These are phyloP conservation scores for Trametes maxima DNA, from an alignment of 768 basidiomycete species.

Conservation along the genomic window DNA sequence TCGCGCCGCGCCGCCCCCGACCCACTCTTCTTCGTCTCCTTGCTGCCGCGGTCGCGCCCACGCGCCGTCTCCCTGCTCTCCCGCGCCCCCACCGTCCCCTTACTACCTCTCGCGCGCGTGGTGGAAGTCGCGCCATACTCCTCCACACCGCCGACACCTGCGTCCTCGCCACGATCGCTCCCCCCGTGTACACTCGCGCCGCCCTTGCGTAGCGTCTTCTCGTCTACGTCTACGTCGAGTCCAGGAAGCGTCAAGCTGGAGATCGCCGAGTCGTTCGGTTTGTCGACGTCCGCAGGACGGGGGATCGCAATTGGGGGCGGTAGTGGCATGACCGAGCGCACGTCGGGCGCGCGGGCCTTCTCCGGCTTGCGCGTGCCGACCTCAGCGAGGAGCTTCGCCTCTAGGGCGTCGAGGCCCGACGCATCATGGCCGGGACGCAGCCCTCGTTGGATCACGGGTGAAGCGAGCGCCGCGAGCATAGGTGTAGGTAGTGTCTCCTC, in stretches of 20 bases:
- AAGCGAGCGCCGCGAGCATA: conserved; percentile 34
- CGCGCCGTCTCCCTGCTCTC: conserved; percentile 6
- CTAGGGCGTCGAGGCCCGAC: conserved; percentile 73
- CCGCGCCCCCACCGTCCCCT: conserved; percentile 9
- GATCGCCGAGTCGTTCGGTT: conserved; percentile 49
- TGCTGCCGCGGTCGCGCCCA: conserved; percentile 11
- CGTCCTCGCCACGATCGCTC: conserved; percentile 11
- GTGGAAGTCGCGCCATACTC: neutral
- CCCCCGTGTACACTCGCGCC: conserved; percentile 4
- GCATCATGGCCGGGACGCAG: conserved; percentile 10
- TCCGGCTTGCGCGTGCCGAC: conserved; percentile 65
- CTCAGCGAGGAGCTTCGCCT: conserved; percentile 65
- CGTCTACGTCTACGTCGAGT: conserved; percentile 26
- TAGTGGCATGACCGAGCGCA: conserved; percentile 37
- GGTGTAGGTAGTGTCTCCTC: conserved; percentile 32
- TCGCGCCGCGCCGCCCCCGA: conserved; percentile 9
- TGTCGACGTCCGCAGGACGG: conserved; percentile 25
- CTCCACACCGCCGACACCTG: neutral
- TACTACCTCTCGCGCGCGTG: conserved; percentile 8
- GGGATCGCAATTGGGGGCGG: conserved; percentile 39
- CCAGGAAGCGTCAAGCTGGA: conserved; percentile 48
- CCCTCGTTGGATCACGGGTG: conserved; percentile 30
- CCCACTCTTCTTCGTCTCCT: conserved; percentile 14
- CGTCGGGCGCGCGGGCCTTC: conserved; percentile 36
- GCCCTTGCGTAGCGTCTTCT: conserved; percentile 19